Evolutionary conservation across 2,329 filamentous ascomycete genomes (phyloP).

Genomic region (Pseudofabraea citricarpa): DNA sequence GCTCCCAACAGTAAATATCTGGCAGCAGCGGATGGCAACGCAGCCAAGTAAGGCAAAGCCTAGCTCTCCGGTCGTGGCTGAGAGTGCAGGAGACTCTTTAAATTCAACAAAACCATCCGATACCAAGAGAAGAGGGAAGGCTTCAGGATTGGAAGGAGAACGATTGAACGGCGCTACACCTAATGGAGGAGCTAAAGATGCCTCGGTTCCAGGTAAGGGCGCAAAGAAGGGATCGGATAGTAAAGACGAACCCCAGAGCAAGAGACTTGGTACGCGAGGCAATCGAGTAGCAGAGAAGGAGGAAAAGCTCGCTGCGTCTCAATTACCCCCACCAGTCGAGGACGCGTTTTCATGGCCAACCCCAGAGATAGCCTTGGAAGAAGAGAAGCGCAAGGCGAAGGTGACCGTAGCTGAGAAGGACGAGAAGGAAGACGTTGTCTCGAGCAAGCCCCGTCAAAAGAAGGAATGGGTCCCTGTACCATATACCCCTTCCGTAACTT

Average conservation of each 20-base stretch:
- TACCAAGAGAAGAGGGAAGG: slow-evolving; percentile 35
- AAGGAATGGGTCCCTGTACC: slow-evolving; percentile 81
- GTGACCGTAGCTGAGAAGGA: slow-evolving; percentile 55
- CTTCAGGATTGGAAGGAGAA: slow-evolving; percentile 33
- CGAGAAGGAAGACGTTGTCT: slow-evolving; percentile 50
- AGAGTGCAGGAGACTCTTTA: slow-evolving; percentile 7
- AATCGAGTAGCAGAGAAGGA: slow-evolving; percentile 24
- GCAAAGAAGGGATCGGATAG: slow-evolving; percentile 36
- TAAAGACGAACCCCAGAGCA: slow-evolving; percentile 24
- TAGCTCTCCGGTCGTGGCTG: slow-evolving; percentile 5
- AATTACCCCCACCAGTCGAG: slow-evolving; percentile 59
- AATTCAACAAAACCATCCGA: slow-evolving; percentile 27
- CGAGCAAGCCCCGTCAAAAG: slow-evolving; percentile 58
- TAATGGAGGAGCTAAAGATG: slow-evolving; percentile 27
- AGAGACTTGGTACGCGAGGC: slow-evolving; percentile 25
- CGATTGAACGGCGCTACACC: slow-evolving; percentile 23
- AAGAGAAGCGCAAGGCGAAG: slow-evolving; percentile 68
- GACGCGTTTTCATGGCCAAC: slow-evolving; percentile 88
- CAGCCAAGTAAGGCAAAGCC: slow-evolving; percentile 44
- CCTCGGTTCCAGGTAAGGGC: slow-evolving; percentile 29
- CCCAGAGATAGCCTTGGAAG: slow-evolving; percentile 71
- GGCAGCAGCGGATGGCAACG: slow-evolving; percentile 74
- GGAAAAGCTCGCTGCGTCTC: slow-evolving; percentile 25
- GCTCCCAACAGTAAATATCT: slow-evolving; percentile 79
- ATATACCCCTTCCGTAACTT: slow-evolving; percentile 79